phyloP scores from a whole-genome alignment of 2,329 filamentous ascomycete species.

The Ascochyta koolunga region DNA sequence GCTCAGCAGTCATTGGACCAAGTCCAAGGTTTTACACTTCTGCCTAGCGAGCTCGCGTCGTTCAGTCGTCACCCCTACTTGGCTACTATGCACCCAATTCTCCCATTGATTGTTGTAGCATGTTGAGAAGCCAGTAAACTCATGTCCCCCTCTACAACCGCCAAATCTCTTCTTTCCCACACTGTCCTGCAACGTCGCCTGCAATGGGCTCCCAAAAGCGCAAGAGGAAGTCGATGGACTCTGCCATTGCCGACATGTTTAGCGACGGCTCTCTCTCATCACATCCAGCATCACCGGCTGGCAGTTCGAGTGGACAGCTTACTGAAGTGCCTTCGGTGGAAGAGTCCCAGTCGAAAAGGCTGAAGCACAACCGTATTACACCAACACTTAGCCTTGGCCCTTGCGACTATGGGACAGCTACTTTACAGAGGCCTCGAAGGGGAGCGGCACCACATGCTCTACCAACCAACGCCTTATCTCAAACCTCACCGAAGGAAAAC shows the following conservation, averaged over 20 bases:
- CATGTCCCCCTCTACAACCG: too few relatives aligned
- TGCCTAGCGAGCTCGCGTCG: too few relatives aligned
- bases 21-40: not conserved
- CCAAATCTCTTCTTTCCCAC: too few relatives aligned
- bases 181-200: not conserved
- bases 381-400: not conserved
- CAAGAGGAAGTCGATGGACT: conserved; percentile 12
- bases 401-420: conserved; percentile 9
- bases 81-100: not conserved
- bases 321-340: too few relatives aligned
- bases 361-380: too few relatives aligned
- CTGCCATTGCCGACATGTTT: conserved; percentile 15
- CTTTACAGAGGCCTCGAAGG: conserved; percentile 7
- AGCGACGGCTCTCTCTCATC: not conserved
- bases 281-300: not conserved
- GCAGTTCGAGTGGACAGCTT: too few relatives aligned
- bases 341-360: too few relatives aligned
- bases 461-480: not conserved
- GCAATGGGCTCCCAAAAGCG: conserved; percentile 5
- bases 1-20: not conserved
- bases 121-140: not conserved
- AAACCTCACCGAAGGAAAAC: not conserved
- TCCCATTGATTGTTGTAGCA: not conserved
- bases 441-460: not conserved
- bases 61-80: not conserved